Base-by-base conservation (phyloP, 306 rosid genomes). In the Fragaria iinumae region DNA sequence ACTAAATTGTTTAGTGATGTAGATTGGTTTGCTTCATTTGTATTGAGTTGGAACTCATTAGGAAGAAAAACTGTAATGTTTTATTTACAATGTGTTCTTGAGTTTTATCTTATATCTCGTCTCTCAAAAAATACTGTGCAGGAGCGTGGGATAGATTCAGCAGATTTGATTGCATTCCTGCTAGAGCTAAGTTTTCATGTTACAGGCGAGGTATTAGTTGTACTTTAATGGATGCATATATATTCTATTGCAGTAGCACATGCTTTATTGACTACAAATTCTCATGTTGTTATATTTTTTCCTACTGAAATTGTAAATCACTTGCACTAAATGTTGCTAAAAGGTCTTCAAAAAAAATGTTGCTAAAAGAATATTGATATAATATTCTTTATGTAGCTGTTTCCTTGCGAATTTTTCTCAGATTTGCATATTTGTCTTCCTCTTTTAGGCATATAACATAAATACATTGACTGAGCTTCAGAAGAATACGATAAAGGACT, bases 181-280 rank as follows among this genome's bases (percentile, higher is more conserved):
- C 87, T 95, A 39, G 98, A 95, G 86, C 97, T 95, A 84, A 95
- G 98, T 73, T 95, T 95, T 89, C 98, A 95, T 80, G 93, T 84
- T 74, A 95, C 93, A 1, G 99, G 99, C 74, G 93, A 92, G 97
- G 97, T 92, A 88, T 79, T 73, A 55, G 21, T 85, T 71, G 60
- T 70, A 48, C 41, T 59, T 52, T 47, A 83, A 36, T 77, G 69
- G 25, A 41, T 49, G 71, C 48, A 53, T 57, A 57, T 67, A 53
- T 57, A 57, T 67, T 73, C 60, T 39, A 71, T 49, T 47, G 50
- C 68, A 65, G 59, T 69, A 45, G 72, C 72, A 64, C 67, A 74
- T 67, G 66, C 41, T 64, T 73, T 74, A 47, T 60, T 32, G 57
- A 55, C 72, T 72, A 50, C 69, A 55, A 52, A 8, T 73, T 74